Base-by-base conservation (phyloP, 2,329 filamentous ascomycete species). In the Emericellopsis atlantica region DNA sequence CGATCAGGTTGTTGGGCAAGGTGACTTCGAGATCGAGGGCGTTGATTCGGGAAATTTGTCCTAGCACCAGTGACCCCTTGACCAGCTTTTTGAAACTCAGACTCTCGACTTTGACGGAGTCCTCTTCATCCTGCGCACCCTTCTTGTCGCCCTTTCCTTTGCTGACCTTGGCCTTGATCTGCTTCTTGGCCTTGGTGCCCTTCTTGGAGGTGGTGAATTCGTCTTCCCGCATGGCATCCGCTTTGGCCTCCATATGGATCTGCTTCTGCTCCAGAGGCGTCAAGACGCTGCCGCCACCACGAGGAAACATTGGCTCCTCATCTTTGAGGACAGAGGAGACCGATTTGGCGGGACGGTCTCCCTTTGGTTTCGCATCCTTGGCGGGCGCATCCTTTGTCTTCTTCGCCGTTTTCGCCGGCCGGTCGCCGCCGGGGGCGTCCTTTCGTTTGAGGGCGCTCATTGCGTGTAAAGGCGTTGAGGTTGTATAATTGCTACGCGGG, bases 251-350 rank as follows among this genome's bases (percentile, higher is more conserved):
- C 44, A 93, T 81, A 53, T 92, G 83, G 47, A 98, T 96, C 62
- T 96, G 87, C 65, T 95, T 95, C 57, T 93, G 84, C 60, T 98
- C 92, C 40, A 98, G 69, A 16, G 92, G 89, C 2, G 92, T 95
- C 56, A 98, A 67, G 40, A 95, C 72, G 55, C 86, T 93, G 40
- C 79, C 90, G 35, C 92, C 93, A 42, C 92, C 92, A 70, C 92
- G 79, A 49, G 92, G 90, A 54, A 98, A 98, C 36, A 90, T 72
- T 29, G 81, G 80, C 56, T 95, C 92, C 49, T 96, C 92, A 49
- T 92, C 82, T 58, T 72, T 78, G 39, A 76, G 55, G 10, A 66
- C 55, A 32, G 70, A 69, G 41, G 73, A 56, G 7, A 50, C 52
- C 40, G 54, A 44, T 51, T 57, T 54, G 8, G 26, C 26, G 43